A percentile compares a stretch with the other conserved stretches of the same genome.
Evolutionary conservation across 768 basidiomycete species (phyloP).

Genomic region (Suillus bovinus): DNA sequence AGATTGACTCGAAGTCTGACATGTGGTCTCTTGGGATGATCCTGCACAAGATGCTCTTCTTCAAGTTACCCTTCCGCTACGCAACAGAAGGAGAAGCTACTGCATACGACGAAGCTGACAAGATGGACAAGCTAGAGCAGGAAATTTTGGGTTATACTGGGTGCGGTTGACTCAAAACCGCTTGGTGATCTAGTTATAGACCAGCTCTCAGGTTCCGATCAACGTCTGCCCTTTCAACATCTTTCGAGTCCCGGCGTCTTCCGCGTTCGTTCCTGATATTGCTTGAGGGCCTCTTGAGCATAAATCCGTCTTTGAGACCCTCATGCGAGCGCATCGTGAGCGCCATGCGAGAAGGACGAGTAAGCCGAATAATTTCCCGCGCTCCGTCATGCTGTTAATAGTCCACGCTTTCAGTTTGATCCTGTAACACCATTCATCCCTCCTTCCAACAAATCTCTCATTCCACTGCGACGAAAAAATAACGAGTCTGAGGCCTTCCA

Average conservation of each 20-base stretch:
- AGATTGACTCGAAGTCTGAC: conserved; percentile 86
- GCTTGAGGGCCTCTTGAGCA: conserved; percentile 69
- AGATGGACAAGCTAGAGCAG: conserved; percentile 66
- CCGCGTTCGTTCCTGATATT: conserved; percentile 71
- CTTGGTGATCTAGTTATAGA: conserved; percentile 7
- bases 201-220: conserved; percentile 47
- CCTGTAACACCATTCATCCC: conserved; percentile 16
- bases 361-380: conserved; percentile 35
- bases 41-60: conserved; percentile 90
- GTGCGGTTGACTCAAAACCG: conserved; percentile 36
- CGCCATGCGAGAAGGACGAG: conserved; percentile 72
- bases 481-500: background rate
- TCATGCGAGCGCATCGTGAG: conserved; percentile 69
- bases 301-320: conserved; percentile 61
- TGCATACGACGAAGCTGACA: conserved; percentile 54
- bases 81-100: conserved; percentile 60
- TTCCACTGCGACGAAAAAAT: conserved; percentile 23
- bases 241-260: conserved; percentile 71
- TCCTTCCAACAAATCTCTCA: conserved; percentile 20
- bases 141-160: conserved; percentile 79
- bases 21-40: conserved; percentile 99
- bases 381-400: conserved; percentile 8
- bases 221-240: conserved; percentile 46
- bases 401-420: conserved; percentile 29
- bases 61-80: conserved; percentile 82